Conservation (phyloP, 202 grass and related monocot species). For the Thinopyrum obtusiflorum region DNA sequence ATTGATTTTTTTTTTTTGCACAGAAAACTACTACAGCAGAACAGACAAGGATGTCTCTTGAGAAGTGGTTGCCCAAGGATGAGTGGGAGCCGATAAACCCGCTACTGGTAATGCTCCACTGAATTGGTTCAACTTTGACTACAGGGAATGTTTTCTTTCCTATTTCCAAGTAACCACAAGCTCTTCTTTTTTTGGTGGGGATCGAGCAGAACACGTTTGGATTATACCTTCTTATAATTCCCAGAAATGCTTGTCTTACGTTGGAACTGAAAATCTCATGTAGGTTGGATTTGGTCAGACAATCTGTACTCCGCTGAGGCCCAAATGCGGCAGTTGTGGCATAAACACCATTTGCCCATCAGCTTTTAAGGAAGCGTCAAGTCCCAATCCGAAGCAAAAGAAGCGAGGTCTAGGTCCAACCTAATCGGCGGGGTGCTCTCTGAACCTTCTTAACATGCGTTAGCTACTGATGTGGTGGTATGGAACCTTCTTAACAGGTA, state of each 20-base stretch:
- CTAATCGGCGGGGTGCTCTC: not conserved
- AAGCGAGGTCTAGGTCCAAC: conserved; percentile 33
- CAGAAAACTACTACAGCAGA: conserved; percentile 91
- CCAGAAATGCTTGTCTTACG: not conserved
- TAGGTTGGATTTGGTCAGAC: conserved; percentile 99
- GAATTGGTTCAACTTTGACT: not conserved
- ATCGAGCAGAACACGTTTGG: not conserved
- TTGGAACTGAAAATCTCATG: conserved; percentile 17
- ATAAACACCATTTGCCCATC: conserved; percentile 83
- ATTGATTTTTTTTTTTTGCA: not conserved
- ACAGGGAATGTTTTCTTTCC: not conserved
- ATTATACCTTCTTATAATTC: not conserved
- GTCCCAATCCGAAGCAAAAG: conserved; percentile 63
- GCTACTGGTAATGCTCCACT: conserved; percentile 62
- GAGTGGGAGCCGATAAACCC: conserved; percentile 94
- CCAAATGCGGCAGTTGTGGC: conserved; percentile 63
- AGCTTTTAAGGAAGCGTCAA: conserved; percentile 79
- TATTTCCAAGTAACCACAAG: not conserved
- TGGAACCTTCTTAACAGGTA: not conserved
- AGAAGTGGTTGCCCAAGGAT: conserved; percentile 92
- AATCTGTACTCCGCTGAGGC: conserved; percentile 76
- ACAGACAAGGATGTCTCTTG: conserved; percentile 83
- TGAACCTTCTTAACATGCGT: not conserved
- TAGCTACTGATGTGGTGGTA: not conserved
- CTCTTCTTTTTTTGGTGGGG: not conserved